Base-by-base conservation (phyloP, 2,329 filamentous ascomycete species). In the Penicillium rolfsii region DNA sequence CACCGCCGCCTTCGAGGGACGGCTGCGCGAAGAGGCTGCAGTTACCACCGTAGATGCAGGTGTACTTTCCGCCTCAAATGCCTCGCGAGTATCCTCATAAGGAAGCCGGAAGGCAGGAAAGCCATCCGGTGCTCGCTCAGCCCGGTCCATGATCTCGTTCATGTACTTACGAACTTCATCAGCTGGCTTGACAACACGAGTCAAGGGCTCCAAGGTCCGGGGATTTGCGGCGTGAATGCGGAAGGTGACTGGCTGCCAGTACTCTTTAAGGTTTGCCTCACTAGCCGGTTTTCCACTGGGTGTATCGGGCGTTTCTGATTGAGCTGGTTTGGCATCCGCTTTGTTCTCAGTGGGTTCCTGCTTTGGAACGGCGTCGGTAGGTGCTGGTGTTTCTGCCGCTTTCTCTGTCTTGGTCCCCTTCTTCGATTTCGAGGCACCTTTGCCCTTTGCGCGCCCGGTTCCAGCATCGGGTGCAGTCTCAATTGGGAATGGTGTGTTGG, bases 41-140 rank as follows among this genome's bases (percentile, higher is more conserved):
- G 41, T 46, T 38, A 59, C 57, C 2, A 63, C 28, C 22, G 30
- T 57, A 28, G 61, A 65, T 24, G 65, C 66, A 8, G 71, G 70
- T 12, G 70, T 73, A 2, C 63, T 68, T 33, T 71, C 72, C 5
- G 54, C 58, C 33, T 77, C 74, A 9, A 64, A 67, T 36, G 61
- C 74, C 59, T 73, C 71, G n/a, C 62, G 65, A 0, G 68, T 61
- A 5, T 71, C 68, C 53, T 81, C 79, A 5, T 72, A 72, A 3
- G 86, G 86, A 52, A 88, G 72, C 52, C 83, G 80, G 57, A 86
- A 76, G 1, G 85, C 84, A 8, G 88, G 76, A 69, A 82, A 83
- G 5, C 82, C 81, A 59, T 82, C 80, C 3, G 84, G 83, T 0
- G 84, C 84, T 16, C 84, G 77, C 62, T 82, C 80, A 55, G 84